A percentile compares a stretch with the other conserved stretches of the same genome.
These are phyloP conservation scores for Lecanosticta acicola DNA, from an alignment of 2,329 filamentous ascomycete species.

Conservation along the genomic window DNA sequence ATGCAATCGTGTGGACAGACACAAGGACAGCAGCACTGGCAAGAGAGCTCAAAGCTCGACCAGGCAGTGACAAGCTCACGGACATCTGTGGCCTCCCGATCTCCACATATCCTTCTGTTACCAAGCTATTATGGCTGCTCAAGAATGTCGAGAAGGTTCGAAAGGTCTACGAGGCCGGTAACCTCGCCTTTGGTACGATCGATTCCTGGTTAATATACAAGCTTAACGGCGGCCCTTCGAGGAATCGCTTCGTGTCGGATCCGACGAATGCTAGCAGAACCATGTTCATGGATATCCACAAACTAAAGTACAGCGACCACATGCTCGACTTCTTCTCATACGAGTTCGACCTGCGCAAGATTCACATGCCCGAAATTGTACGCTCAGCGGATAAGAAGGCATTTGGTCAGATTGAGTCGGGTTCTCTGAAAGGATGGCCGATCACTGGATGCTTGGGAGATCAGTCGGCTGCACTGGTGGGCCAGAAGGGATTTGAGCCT, in stretches of 20 bases:
- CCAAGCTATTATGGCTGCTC: conserved; percentile 80
- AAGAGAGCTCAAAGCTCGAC: conserved; percentile 64
- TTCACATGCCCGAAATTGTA: conserved; percentile 75
- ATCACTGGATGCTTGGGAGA: conserved; percentile 82
- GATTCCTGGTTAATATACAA: conserved; percentile 85
- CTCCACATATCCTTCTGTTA: conserved; percentile 81
- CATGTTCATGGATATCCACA: conserved; percentile 89
- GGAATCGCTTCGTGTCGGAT: conserved; percentile 73
- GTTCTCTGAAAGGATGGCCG: conserved; percentile 61
- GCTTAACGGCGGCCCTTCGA: conserved; percentile 60
- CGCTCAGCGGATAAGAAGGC: conserved; percentile 68
- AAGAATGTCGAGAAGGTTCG: conserved; percentile 64
- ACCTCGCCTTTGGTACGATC: conserved; percentile 77
- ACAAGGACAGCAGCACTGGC: conserved; percentile 73
- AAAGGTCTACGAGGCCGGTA: conserved; percentile 68
- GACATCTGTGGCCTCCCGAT: conserved; percentile 74
- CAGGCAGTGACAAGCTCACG: conserved; percentile 63
- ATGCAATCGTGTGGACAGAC: conserved; percentile 87
- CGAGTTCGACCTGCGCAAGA: conserved; percentile 63
- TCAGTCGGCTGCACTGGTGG: conserved; percentile 79
- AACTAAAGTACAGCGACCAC: conserved; percentile 70
- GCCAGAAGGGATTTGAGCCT: conserved; percentile 63
- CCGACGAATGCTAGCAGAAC: conserved; percentile 83
- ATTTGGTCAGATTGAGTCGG: conserved; percentile 63
- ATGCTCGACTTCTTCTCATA: conserved; percentile 67